These are phyloP conservation scores for Rhodotorula paludigena DNA, from an alignment of 768 basidiomycete species.

Conservation along the genomic window DNA sequence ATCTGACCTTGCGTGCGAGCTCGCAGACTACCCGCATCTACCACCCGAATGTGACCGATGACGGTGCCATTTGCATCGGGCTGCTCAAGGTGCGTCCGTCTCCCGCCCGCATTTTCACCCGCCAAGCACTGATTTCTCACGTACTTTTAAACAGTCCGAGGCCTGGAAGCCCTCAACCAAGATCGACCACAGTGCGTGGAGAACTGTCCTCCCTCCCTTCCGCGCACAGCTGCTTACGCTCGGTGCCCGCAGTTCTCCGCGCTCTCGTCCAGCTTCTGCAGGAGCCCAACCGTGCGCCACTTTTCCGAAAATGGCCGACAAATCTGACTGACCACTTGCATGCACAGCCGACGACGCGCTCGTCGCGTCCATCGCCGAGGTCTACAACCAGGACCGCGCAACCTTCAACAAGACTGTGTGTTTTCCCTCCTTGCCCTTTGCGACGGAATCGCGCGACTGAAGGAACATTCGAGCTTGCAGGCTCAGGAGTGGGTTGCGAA, in stretches of 20 bases:
- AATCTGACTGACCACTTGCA: too few relatives aligned
- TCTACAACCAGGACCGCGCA: conserved; percentile 35
- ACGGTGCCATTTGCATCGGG: conserved; percentile 40
- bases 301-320: neutral
- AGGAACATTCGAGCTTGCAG: neutral
- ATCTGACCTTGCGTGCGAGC: neutral
- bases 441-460: neutral
- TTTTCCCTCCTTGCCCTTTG: neutral
- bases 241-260: conserved; percentile 27
- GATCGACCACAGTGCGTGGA: conserved; percentile 37
- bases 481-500: conserved; percentile 40
- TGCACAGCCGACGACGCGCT: conserved; percentile 37
- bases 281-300: conserved; percentile 36
- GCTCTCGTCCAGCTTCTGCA: conserved; percentile 38
- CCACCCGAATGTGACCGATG: conserved; percentile 40
- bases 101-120: neutral
- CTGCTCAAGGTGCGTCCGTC: conserved; percentile 28
- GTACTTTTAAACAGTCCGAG: conserved; percentile 28
- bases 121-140: neutral
- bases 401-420: conserved; percentile 31
- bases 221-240: too few relatives aligned
- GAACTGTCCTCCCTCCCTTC: neutral
- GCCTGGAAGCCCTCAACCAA: conserved; percentile 41
- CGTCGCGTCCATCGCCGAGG: conserved; percentile 40
- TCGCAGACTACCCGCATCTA: conserved; percentile 38